Evolutionary conservation across 2,329 filamentous ascomycete species (phyloP).

Genomic region (Fusarium sp.): DNA sequence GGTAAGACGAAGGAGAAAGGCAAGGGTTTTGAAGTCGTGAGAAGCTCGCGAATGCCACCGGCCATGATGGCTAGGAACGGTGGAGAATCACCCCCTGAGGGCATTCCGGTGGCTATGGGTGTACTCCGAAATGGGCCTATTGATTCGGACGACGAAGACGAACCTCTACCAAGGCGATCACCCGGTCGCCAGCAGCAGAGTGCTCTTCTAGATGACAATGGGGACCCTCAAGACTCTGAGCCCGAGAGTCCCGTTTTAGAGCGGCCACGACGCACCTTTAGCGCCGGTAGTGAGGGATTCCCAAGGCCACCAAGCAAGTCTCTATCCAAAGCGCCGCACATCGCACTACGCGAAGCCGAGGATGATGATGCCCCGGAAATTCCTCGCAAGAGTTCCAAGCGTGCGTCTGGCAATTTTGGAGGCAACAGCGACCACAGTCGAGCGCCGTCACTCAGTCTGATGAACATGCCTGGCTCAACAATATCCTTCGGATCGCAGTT

Average conservation of each 20-base stretch:
- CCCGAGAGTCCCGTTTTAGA: slow-evolving; percentile 54
- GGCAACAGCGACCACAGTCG: slow-evolving; percentile 46
- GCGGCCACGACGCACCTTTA: slow-evolving; percentile 46
- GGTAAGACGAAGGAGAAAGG: slow-evolving; percentile 93
- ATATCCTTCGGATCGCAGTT: slow-evolving; percentile 42
- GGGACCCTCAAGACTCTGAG: slow-evolving; percentile 61
- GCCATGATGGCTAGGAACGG: slow-evolving; percentile 72
- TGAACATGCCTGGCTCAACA: slow-evolving; percentile 42
- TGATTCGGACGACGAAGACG: slow-evolving; percentile 71
- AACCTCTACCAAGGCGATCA: slow-evolving; percentile 47
- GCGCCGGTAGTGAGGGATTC: slow-evolving; percentile 60
- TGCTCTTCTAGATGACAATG: slow-evolving; percentile 61
- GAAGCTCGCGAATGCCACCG: slow-evolving; percentile 87
- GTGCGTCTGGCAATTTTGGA: slow-evolving; percentile 60
- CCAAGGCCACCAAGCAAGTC: slow-evolving; percentile 42
- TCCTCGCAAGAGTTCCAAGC: slow-evolving; percentile 80
- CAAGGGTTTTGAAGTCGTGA: slow-evolving; percentile 96
- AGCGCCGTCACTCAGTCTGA: slow-evolving; percentile 55
- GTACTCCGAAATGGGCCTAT: slow-evolving; percentile 71
- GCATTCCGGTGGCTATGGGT: slow-evolving; percentile 74
- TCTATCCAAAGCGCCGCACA: slow-evolving; percentile 40
- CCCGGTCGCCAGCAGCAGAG: slow-evolving; percentile 48
- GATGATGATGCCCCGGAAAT: slow-evolving; percentile 66
- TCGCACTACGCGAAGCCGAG: slow-evolving; percentile 42
- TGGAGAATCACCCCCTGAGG: slow-evolving; percentile 75